Conservation (phyloP, 2,329 filamentous ascomycete genomes). For the Onygena corvina region DNA sequence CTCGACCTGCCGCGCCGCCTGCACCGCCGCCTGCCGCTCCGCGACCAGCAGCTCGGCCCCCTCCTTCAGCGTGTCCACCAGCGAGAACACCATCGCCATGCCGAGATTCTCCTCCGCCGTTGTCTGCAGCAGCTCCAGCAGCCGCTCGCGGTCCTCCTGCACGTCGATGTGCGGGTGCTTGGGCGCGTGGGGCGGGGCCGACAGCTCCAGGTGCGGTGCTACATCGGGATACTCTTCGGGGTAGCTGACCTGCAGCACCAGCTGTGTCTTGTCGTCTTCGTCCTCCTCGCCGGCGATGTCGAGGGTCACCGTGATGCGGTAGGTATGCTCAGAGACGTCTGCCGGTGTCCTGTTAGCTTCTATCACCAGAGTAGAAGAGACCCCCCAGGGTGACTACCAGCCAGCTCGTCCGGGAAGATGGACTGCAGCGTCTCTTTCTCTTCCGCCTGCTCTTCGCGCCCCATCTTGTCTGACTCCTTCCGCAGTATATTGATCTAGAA, state of each 20-base stretch:
- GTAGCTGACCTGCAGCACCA: constrained; percentile 77
- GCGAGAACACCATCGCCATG: constrained; percentile 94
- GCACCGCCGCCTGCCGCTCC: constrained; percentile 55
- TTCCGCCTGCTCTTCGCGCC: constrained; percentile 76
- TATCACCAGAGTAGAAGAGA: too few species aligned
- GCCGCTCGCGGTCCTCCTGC: constrained; percentile 60
- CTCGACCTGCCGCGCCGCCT: constrained; percentile 42
- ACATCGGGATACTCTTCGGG: constrained; percentile 85
- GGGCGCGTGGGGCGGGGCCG: constrained; percentile 56
- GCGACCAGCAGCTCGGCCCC: constrained; percentile 72
- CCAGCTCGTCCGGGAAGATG: constrained; percentile 96
- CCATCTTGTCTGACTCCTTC: constrained; percentile 35
- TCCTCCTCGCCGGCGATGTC: constrained; percentile 58
- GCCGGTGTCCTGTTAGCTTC: constrained; percentile 12
- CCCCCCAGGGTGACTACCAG: constrained; percentile 44
- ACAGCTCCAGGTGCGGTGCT: constrained; percentile 69
- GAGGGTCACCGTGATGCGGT: constrained; percentile 71
- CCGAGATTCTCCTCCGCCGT: constrained; percentile 86
- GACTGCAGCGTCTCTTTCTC: constrained; percentile 96
- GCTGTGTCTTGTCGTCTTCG: constrained; percentile 50
- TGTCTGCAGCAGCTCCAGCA: constrained; percentile 59
- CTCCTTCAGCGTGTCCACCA: constrained; percentile 80
- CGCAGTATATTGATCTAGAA: too few species aligned
- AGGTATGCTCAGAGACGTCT: constrained; percentile 87
- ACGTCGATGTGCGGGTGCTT: constrained; percentile 66